Conservation (phyloP, 108 stramenopile species). For the Epithemia pelagica region DNA sequence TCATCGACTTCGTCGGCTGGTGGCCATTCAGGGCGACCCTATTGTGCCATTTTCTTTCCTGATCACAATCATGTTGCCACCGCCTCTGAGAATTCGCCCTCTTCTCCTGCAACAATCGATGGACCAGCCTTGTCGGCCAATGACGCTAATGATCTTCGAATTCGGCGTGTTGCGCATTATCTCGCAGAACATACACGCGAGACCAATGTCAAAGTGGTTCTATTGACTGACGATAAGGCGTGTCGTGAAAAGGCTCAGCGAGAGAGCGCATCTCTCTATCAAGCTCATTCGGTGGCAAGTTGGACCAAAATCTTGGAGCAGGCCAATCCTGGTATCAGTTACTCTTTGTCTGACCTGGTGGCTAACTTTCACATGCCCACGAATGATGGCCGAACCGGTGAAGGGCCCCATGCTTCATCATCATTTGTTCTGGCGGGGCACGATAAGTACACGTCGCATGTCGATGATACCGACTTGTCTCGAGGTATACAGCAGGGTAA, state of each 20-base stretch:
- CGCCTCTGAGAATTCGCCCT: slow-evolving; percentile 13
- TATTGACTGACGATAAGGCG: slow-evolving; percentile 69
- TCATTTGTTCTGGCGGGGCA: background rate
- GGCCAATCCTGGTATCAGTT: slow-evolving; percentile 38
- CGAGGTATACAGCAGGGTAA: slow-evolving; percentile 53
- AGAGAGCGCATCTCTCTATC: slow-evolving; percentile 13
- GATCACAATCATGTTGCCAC: slow-evolving; percentile 78
- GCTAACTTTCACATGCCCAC: slow-evolving; percentile 42
- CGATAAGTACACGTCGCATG: slow-evolving; percentile 40
- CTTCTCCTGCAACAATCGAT: background rate
- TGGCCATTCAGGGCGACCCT: background rate
- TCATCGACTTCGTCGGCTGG: background rate
- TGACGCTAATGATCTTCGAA: slow-evolving; percentile 75
- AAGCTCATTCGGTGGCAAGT: slow-evolving; percentile 49
- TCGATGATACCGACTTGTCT: slow-evolving; percentile 44
- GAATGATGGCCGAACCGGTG: slow-evolving; percentile 4
- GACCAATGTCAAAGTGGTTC: slow-evolving; percentile 45
- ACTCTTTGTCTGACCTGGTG: slow-evolving; percentile 59
- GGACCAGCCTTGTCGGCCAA: slow-evolving; percentile 33
- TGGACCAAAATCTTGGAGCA: slow-evolving; percentile 60
- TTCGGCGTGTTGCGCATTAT: slow-evolving; percentile 62
- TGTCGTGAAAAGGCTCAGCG: slow-evolving; percentile 40
- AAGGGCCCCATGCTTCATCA: no score
- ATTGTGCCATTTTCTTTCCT: slow-evolving; percentile 65
- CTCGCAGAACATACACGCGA: slow-evolving; percentile 43